phyloP scores from a whole-genome alignment of 202 grass and related monocot genomes.

The Dendrocalamus latiflorus region DNA sequence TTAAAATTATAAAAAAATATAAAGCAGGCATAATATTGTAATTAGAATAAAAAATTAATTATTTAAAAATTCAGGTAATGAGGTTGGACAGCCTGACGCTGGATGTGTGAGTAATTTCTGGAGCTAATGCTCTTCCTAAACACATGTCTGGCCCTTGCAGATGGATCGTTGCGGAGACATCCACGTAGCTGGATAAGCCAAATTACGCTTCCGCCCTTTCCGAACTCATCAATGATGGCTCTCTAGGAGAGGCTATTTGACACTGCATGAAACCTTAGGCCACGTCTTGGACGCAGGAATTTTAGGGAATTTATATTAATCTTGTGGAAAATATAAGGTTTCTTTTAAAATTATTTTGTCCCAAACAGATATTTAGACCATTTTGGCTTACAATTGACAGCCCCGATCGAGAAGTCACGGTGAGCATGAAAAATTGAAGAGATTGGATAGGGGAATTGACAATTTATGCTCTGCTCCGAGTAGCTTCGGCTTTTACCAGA shows the following conservation, averaged over 20 bases:
- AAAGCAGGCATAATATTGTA: no score
- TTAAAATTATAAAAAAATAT: no score
- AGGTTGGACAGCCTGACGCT: slow-evolving; percentile 20
- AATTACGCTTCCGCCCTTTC: background rate
- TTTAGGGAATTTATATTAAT: background rate
- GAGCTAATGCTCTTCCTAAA: background rate
- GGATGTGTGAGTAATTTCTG: background rate
- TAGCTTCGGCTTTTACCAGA: no score
- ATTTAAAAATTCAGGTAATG: no score
- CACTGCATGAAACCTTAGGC: no score
- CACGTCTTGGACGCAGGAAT: no score
- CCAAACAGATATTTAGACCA: background rate
- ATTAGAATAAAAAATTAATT: no score
- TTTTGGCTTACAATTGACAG: background rate
- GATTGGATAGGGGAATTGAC: background rate
- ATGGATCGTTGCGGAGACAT: no score
- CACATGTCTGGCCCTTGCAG: background rate
- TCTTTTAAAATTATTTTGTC: background rate
- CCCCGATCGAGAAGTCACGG: no score
- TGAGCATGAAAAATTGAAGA: background rate
- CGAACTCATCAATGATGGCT: background rate
- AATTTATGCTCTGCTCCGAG: no score
- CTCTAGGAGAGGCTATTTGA: background rate
- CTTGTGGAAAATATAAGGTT: background rate
- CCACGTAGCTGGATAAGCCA: background rate